Evolutionary conservation across 2,329 filamentous ascomycete genomes (phyloP).

Genomic region (Fulvia fulva): DNA sequence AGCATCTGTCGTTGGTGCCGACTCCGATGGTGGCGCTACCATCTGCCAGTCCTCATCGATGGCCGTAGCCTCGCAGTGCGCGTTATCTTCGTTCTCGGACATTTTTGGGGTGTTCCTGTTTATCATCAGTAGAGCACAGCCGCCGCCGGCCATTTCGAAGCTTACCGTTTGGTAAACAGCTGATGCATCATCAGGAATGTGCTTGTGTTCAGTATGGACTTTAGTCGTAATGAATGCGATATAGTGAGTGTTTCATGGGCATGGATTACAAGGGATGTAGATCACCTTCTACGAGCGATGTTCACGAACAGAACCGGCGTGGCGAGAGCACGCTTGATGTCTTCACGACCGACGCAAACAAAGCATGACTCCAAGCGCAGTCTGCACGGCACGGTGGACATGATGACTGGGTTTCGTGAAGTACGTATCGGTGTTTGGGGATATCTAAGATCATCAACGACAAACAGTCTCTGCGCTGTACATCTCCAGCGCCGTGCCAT

Average conservation of each 20-base stretch:
- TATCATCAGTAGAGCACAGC: neutral
- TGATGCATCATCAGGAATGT: too few species aligned
- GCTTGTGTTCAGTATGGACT: too few species aligned
- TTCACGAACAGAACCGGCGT: neutral
- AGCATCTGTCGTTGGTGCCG: neutral
- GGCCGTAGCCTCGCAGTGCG: too few species aligned
- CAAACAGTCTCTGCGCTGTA: neutral
- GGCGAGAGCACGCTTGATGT: neutral
- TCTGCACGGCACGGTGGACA: neutral
- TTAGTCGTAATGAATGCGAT: too few species aligned
- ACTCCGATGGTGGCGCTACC: neutral
- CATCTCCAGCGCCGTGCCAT: neutral
- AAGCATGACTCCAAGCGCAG: neutral
- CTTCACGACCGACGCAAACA: neutral
- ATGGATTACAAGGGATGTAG: neutral
- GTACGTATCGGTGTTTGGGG: neutral
- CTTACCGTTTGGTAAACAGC: too few species aligned
- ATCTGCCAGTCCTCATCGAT: neutral
- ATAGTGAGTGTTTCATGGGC: too few species aligned
- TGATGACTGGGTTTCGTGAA: neutral
- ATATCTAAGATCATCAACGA: neutral
- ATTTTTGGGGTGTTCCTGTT: neutral
- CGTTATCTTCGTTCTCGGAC: neutral
- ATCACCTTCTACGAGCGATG: neutral
- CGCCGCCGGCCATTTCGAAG: too few species aligned